Evolutionary conservation across 805 yeast species (phyloP).

Genomic region (Nakazawaea sp.): DNA sequence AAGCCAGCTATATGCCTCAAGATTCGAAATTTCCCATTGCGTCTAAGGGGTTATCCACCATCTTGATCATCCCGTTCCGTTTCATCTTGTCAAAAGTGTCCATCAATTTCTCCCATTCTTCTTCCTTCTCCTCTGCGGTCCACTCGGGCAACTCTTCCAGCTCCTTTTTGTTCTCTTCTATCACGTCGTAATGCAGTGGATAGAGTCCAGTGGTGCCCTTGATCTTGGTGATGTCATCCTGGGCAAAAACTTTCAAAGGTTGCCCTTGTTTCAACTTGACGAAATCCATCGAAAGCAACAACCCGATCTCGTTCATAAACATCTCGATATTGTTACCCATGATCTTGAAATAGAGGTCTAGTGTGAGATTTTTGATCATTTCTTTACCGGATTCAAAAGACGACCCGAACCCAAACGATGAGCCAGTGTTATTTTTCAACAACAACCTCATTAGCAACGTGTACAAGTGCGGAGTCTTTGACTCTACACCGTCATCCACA

Average conservation of each 20-base stretch:
- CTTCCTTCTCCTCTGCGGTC: constrained; percentile 10
- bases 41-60: constrained; percentile 10
- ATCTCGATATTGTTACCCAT: constrained; percentile 7
- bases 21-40: no score
- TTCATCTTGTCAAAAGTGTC: constrained; percentile 10
- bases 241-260: not conserved
- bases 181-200: constrained; percentile 7
- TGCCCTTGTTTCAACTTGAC: constrained; percentile 4
- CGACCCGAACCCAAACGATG: not conserved
- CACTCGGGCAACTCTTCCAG: constrained; percentile 4
- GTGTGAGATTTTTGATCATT: constrained; percentile 5
- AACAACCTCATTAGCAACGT: constrained; percentile 3
- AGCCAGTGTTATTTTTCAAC: not conserved
- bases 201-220: constrained; percentile 1
- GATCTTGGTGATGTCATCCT: constrained; percentile 1
- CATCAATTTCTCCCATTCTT: constrained; percentile 10
- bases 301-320: constrained; percentile 6
- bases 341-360: constrained; percentile 7
- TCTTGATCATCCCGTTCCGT: constrained; percentile 9
- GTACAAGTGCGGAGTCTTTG: constrained; percentile 5
- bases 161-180: constrained; percentile 6
- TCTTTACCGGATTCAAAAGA: not conserved
- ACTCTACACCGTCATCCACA: not conserved
- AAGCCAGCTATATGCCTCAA: not conserved
- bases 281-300: constrained; percentile 10